Conservation (phyloP, 2,329 filamentous ascomycete genomes). For the Botryosphaeria dothidea region DNA sequence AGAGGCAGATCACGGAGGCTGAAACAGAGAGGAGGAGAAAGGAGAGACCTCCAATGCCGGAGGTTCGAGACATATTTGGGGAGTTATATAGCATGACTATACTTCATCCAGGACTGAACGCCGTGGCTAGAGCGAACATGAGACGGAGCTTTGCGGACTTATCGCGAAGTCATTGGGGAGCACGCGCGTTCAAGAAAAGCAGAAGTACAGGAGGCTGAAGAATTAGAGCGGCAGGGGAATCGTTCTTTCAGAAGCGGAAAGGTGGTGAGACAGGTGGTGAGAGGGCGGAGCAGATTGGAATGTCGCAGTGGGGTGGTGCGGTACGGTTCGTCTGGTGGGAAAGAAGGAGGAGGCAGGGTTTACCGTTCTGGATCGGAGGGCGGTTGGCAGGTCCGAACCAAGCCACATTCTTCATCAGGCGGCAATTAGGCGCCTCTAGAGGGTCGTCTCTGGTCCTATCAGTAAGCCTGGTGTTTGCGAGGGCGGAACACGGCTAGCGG, state of each 20-base stretch:
- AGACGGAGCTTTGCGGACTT: background rate
- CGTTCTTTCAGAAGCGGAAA: background rate
- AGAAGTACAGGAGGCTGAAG: no score
- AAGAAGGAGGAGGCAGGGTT: background rate
- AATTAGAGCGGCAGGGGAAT: background rate
- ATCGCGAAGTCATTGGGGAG: background rate
- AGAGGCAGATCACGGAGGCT: background rate
- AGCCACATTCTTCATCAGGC: background rate
- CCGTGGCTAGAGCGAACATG: background rate
- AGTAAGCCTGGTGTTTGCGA: background rate
- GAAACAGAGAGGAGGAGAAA: background rate
- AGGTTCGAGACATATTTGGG: background rate
- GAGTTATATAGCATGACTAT: background rate
- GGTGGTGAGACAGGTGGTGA: background rate
- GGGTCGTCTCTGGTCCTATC: background rate
- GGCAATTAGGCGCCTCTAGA: background rate
- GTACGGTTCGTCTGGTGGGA: background rate
- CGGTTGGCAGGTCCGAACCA: background rate
- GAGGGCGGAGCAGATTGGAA: background rate
- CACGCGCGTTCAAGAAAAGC: background rate
- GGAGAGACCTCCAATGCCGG: background rate
- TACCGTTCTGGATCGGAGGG: background rate
- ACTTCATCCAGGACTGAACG: background rate
- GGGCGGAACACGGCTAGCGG: conserved; percentile 10
- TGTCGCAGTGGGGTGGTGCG: background rate